These are phyloP conservation scores for Colletotrichum sp. DNA, from an alignment of 2,329 filamentous ascomycete genomes.

Conservation along the genomic window DNA sequence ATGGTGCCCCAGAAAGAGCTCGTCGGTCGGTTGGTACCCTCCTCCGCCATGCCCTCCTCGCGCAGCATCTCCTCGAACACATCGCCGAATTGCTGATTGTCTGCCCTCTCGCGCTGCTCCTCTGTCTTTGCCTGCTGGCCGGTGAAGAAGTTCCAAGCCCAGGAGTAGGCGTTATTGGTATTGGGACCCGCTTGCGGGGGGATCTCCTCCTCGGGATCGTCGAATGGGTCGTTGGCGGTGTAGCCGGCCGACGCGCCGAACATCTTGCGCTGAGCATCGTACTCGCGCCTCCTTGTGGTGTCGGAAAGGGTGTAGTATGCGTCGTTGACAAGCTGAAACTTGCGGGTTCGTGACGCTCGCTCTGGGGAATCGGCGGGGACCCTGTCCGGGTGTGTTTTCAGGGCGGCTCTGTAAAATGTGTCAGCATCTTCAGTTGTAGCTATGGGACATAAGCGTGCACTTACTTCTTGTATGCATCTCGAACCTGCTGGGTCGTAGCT, in stretches of 20 bases:
- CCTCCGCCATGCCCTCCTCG: constrained; percentile 82
- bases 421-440: constrained; percentile 14
- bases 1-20: constrained; percentile 86
- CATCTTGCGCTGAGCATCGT: constrained; percentile 74
- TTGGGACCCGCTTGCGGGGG: constrained; percentile 30
- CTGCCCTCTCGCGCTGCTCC: constrained; percentile 57
- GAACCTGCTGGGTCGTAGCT: constrained; percentile 82
- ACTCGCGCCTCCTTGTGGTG: constrained; percentile 75
- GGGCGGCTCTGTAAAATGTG: constrained; percentile 66
- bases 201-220: constrained; percentile 31
- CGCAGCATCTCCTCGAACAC: constrained; percentile 90
- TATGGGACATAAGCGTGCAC: background rate
- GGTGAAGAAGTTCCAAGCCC: constrained; percentile 73
- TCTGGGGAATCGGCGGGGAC: constrained; percentile 85
- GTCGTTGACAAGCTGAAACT: constrained; percentile 91
- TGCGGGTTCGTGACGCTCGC: constrained; percentile 78
- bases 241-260: constrained; percentile 50
- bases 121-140: constrained; percentile 40
- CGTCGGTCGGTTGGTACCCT: constrained; percentile 62
- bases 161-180: constrained; percentile 66
- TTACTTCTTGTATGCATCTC: constrained; percentile 92
- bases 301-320: constrained; percentile 94
- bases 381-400: constrained; percentile 93
- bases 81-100: constrained; percentile 84
- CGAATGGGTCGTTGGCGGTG: constrained; percentile 34